Evolutionary conservation across 495 filamentous ascomycete species (phyloP).

Genomic region (Wilcoxina mikolae): DNA sequence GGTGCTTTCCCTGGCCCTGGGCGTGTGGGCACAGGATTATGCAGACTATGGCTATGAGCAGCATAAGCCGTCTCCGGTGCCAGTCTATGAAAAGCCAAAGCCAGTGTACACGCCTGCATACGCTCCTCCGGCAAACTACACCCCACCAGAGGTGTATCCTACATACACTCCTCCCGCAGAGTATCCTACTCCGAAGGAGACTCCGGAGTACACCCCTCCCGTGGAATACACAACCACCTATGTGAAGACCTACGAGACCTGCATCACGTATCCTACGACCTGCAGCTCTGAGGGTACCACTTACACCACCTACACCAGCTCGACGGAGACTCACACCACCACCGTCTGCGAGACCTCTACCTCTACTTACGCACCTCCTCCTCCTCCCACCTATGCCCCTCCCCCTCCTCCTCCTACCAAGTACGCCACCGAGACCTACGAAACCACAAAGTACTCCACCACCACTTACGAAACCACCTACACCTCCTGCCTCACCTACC

Average conservation of each 20-base stretch:
- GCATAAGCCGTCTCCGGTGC: background rate
- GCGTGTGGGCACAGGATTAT: too few species aligned
- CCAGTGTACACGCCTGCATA: background rate
- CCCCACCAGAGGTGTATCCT: background rate
- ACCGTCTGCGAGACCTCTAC: background rate
- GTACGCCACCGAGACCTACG: background rate
- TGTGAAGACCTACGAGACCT: background rate
- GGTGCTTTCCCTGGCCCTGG: background rate
- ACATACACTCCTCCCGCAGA: background rate
- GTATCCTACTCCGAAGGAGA: background rate
- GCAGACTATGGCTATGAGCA: too few species aligned
- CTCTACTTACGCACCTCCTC: background rate
- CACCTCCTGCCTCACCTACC: constrained; percentile 15
- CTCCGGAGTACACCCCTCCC: background rate
- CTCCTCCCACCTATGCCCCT: background rate
- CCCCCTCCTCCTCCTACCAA: background rate
- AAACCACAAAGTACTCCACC: background rate
- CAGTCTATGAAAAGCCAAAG: background rate
- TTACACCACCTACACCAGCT: background rate
- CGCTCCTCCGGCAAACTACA: background rate
- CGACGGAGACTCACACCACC: background rate
- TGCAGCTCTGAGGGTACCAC: background rate
- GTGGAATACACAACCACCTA: background rate
- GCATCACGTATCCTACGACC: background rate
- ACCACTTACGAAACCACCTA: constrained; percentile 9